These are phyloP conservation scores for Cordyceps cicadae DNA, from an alignment of 2,329 filamentous ascomycete genomes.

Conservation along the genomic window DNA sequence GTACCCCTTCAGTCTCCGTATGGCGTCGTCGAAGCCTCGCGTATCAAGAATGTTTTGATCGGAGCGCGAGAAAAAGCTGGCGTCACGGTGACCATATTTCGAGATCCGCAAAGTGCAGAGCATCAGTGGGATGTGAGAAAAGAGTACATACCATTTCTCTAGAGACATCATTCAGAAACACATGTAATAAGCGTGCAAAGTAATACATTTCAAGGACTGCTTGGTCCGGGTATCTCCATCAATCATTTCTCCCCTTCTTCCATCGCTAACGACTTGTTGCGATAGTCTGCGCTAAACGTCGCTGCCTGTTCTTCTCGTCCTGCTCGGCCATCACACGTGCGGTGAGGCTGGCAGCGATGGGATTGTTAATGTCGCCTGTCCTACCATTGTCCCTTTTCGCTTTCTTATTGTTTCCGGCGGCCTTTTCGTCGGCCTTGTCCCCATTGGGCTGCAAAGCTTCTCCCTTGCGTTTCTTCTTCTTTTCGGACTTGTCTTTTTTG, in stretches of 20 bases:
- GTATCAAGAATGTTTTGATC: conserved; percentile 25
- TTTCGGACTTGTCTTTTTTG: conserved; percentile 63
- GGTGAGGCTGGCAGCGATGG: conserved; percentile 75
- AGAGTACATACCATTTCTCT: conserved; percentile 18
- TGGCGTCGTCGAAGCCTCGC: conserved; percentile 18
- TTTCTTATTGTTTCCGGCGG: conserved; percentile 45
- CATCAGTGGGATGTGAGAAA: conserved; percentile 22
- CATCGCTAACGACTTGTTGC: neutral
- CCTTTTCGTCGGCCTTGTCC: conserved; percentile 14
- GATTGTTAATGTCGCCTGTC: conserved; percentile 70
- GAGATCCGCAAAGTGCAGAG: conserved; percentile 17
- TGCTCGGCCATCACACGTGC: conserved; percentile 83
- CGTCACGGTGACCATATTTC: conserved; percentile 23
- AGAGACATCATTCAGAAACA: neutral
- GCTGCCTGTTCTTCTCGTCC: conserved; percentile 68
- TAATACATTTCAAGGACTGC: neutral
- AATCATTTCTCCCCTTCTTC: neutral
- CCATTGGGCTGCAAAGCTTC: conserved; percentile 20
- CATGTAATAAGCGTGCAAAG: neutral
- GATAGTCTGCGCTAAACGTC: conserved; percentile 48
- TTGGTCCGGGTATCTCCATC: neutral
- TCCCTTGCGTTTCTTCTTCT: conserved; percentile 63
- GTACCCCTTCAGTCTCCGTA: conserved; percentile 20
- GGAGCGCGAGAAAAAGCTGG: conserved; percentile 19
- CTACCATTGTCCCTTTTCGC: conserved; percentile 22